Evolutionary conservation across 106 monocot genomes (phyloP).

Genomic region (Allium fistulosum): DNA sequence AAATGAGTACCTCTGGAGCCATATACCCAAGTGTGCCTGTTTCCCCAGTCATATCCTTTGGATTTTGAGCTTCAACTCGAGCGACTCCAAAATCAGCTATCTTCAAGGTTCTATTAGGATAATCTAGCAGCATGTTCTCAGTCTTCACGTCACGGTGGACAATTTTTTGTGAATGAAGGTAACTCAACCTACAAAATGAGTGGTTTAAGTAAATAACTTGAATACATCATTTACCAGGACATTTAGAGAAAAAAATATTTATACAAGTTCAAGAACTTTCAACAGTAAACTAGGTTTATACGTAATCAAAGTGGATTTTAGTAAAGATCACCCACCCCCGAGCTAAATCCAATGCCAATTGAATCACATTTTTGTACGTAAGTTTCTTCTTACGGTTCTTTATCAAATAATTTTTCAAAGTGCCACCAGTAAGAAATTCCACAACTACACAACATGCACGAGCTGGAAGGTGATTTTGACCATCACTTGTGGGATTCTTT

Average conservation of each 20-base stretch:
- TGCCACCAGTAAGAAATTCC: slow-evolving; percentile 64
- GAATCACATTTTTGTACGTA: slow-evolving; percentile 50
- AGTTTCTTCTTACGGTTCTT: slow-evolving; percentile 51
- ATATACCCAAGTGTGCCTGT: slow-evolving; percentile 82
- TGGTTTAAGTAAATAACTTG: background rate
- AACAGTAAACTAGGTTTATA: background rate
- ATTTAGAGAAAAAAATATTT: background rate
- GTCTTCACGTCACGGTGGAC: slow-evolving; percentile 58
- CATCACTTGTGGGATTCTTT: slow-evolving; percentile 24
- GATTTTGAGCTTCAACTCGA: slow-evolving; percentile 80
- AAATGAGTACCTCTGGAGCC: slow-evolving; percentile 65
- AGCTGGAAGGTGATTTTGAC: slow-evolving; percentile 16
- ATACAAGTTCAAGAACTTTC: background rate
- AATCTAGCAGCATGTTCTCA: slow-evolving; percentile 70
- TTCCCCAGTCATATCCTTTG: slow-evolving; percentile 61
- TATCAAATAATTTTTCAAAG: slow-evolving; percentile 56
- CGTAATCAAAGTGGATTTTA: background rate
- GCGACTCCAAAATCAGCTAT: slow-evolving; percentile 95
- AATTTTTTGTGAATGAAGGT: slow-evolving; percentile 64
- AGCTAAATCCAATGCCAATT: slow-evolving; percentile 62
- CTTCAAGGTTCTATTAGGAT: slow-evolving; percentile 42
- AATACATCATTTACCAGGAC: background rate
- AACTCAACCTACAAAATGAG: slow-evolving; percentile 51
- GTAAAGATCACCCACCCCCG: slow-evolving; percentile 37
- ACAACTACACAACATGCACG: slow-evolving; percentile 57